A percentile compares a stretch with the other conserved stretches of the same genome.
phyloP scores from a whole-genome alignment of 2,329 filamentous ascomycete genomes.

The Clarireedia monteithiana region DNA sequence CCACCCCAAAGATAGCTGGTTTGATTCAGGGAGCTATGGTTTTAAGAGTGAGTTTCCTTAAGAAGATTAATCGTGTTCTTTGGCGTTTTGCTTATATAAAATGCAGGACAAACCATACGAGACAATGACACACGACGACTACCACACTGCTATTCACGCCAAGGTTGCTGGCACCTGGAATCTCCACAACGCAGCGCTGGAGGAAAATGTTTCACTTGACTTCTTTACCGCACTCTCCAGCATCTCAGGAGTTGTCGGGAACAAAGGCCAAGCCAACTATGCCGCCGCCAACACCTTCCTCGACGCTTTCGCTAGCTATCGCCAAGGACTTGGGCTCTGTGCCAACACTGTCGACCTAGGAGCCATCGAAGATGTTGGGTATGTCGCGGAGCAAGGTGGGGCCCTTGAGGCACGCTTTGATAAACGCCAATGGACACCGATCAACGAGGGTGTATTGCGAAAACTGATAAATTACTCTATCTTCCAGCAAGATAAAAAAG shows the following conservation, averaged over 20 bases:
- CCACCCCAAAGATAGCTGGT: conserved; percentile 14
- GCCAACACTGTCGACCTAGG: not conserved
- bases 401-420: not conserved
- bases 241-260: conserved; percentile 29
- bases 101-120: conserved; percentile 2
- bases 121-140: conserved; percentile 14
- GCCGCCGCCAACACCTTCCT: conserved; percentile 42
- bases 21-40: conserved; percentile 31
- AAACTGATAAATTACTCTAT: not conserved
- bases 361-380: conserved; percentile 30
- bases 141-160: conserved; percentile 1
- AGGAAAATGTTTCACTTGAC: conserved; percentile 28
- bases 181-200: conserved; percentile 12
- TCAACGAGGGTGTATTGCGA: not conserved
- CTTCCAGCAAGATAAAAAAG: not conserved
- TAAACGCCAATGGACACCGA: not conserved
- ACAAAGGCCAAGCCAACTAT: conserved; percentile 38
- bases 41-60: conserved; percentile 13
- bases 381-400: conserved; percentile 6
- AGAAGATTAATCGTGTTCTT: not conserved
- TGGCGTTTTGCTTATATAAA: not conserved
- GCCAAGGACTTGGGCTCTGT: not conserved
- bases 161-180: conserved; percentile 21
- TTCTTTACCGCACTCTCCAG: conserved; percentile 36
- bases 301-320: conserved; percentile 21